Evolutionary conservation across 2,329 filamentous ascomycete genomes (phyloP), one percentile per base, ranked within the genome.

Genomic region (Diplodia seriata): DNA sequence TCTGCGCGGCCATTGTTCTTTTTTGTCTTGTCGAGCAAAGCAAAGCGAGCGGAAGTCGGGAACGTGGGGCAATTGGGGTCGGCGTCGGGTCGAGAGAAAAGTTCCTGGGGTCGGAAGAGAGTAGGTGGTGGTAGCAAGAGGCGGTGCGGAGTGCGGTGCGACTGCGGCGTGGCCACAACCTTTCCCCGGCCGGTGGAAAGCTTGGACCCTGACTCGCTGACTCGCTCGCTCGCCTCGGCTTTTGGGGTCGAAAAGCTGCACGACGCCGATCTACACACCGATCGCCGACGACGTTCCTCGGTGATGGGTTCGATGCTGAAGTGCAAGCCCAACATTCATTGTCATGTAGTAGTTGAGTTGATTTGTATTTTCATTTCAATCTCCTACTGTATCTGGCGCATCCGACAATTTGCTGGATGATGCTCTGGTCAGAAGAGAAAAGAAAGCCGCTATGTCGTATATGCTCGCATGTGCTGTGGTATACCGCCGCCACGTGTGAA

Each of bases 131-230:
- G 26, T 26, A 26, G 26, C 26, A 26, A 26, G 26, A 26, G 26
- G 50, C 54, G 54, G 54, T 56, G 50, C 26, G 20, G 50, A 53
- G 20, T 53, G 54, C 54, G 54, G 54, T 55, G 49, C n/a, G n/a
- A 51, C 31, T 51, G 53, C 53, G 53, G 53, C 31, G 54, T 56
- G 54, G 23, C 54, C 29, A n/a, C 29, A 6, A 33, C 31, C 31
- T 38, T 56, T 56, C 54, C 54, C 54, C 54, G 33, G 26, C 26
- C 26, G 26, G 26, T 26, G 26, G 54, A 56, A 56, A 56, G 54
- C 54, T 56, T 56, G 54, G 54, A 56, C 31, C 54, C 54, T 56
- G 54, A 40, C 54, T 38, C 54, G 54, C 18, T 20, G 54, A 56
- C 54, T 38, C 54, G 54, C 18, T 20, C 40, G 40, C 15, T n/a